Evolutionary conservation across 2,329 filamentous ascomycete species (phyloP).

Genomic region (Biscogniauxia mediterranea): DNA sequence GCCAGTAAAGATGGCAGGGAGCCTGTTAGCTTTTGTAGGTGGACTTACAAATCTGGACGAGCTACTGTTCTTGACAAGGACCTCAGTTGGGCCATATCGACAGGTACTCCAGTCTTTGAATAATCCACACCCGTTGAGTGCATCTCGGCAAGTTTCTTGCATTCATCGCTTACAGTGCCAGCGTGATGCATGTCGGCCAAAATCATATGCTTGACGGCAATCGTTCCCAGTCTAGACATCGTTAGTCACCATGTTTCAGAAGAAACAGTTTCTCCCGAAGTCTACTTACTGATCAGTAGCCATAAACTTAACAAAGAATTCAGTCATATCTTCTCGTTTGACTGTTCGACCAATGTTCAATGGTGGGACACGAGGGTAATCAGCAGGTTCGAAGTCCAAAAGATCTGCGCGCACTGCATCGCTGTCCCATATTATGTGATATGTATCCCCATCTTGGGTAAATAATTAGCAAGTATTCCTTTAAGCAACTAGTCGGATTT

Average conservation of each 20-base stretch:
- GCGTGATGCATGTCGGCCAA: conserved; percentile 54
- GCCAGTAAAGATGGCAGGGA: not conserved
- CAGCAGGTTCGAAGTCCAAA: conserved; percentile 55
- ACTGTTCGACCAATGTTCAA: conserved; percentile 62
- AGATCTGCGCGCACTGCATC: conserved; percentile 41
- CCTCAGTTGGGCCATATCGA: conserved; percentile 46
- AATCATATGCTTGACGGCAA: conserved; percentile 63
- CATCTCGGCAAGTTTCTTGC: conserved; percentile 56
- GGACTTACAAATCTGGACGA: conserved; percentile 56
- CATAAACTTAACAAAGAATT: conserved; percentile 69
- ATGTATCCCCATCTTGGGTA: conserved; percentile 67
- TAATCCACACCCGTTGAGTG: conserved; percentile 74
- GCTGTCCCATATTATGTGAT: conserved; percentile 73
- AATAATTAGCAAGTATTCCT: not conserved
- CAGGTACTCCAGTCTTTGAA: conserved; percentile 68
- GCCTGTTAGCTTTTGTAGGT: not conserved
- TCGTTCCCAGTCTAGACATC: conserved; percentile 38
- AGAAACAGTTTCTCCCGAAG: no score
- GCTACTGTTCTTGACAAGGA: conserved; percentile 32
- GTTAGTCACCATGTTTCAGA: no score
- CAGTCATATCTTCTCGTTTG: conserved; percentile 63
- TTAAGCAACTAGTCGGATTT: not conserved
- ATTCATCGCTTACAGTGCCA: conserved; percentile 54
- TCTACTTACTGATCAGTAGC: conserved; percentile 30
- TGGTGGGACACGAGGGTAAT: conserved; percentile 63